A percentile compares a stretch with the other conserved stretches of the same genome.
Conservation (phyloP, 768 basidiomycete genomes). For the Exidia glandulosa region DNA sequence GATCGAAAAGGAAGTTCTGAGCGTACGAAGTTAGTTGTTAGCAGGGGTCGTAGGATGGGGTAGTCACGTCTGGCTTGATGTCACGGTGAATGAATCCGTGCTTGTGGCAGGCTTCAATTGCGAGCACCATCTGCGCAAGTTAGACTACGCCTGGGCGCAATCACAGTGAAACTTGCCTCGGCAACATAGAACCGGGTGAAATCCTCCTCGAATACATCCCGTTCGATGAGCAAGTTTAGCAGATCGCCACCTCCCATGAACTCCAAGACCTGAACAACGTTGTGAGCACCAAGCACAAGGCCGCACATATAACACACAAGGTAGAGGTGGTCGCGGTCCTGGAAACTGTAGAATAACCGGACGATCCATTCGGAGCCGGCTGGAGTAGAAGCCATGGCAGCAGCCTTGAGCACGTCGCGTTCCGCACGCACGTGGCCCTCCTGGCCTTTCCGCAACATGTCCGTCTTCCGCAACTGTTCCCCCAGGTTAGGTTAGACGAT, state of each 20-base stretch:
- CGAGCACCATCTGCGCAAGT: constrained; percentile 70
- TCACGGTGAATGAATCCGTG: constrained; percentile 97
- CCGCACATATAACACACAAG: constrained; percentile 49
- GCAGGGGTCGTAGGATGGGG: background rate
- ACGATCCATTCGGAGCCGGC: constrained; percentile 88
- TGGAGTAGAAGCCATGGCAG: constrained; percentile 66
- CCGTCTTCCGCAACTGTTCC: constrained; percentile 77
- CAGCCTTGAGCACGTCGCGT: constrained; percentile 86
- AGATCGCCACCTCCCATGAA: constrained; percentile 97
- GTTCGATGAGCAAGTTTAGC: constrained; percentile 88
- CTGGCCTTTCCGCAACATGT: constrained; percentile 93
- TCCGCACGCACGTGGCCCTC: constrained; percentile 96
- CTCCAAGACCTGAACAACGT: constrained; percentile 55
- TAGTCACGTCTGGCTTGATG: constrained; percentile 86
- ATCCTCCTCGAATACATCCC: constrained; percentile 81
- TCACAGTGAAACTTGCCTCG: constrained; percentile 46
- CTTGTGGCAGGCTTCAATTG: constrained; percentile 86
- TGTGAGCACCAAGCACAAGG: background rate
- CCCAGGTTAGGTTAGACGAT: too few species aligned
- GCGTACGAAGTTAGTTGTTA: background rate
- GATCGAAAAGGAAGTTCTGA: constrained; percentile 93
- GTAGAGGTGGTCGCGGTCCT: constrained; percentile 91
- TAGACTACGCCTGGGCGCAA: background rate
- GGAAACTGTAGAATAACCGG: constrained; percentile 84
- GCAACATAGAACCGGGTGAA: constrained; percentile 91